These are phyloP conservation scores for Malassezia psittaci DNA, from an alignment of 1,284 basidiomycete species.

Conservation along the genomic window DNA sequence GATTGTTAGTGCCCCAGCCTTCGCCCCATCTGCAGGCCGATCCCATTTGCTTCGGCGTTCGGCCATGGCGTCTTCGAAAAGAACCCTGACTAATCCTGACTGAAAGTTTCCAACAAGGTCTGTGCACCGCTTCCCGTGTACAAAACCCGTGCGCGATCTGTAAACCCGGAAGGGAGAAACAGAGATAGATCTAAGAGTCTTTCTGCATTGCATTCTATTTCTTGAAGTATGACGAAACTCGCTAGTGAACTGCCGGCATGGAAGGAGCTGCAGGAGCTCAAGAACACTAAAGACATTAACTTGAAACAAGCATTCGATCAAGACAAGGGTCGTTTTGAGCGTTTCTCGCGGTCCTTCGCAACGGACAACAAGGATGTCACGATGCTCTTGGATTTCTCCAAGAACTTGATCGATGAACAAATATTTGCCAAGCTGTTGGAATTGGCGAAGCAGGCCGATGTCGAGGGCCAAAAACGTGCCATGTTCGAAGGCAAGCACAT, in stretches of 20 bases:
- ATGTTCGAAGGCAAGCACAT: constrained; percentile 96
- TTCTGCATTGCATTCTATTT: not conserved
- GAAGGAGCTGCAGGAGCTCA: constrained; percentile 78
- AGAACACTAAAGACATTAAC: constrained; percentile 67
- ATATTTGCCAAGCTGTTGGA: constrained; percentile 61
- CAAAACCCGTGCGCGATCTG: not conserved
- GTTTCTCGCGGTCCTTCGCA: constrained; percentile 68
- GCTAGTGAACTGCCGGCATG: constrained; percentile 52
- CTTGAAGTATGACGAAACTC: not conserved
- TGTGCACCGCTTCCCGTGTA: not conserved
- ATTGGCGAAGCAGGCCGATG: constrained; percentile 72
- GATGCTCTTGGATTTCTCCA: constrained; percentile 89
- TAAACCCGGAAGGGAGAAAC: no score
- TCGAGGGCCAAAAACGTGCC: constrained; percentile 75
- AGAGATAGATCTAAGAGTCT: no score
- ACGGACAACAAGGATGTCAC: constrained; percentile 59
- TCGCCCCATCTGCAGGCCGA: constrained; percentile 5
- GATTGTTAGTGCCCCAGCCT: not conserved
- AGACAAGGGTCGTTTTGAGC: constrained; percentile 75
- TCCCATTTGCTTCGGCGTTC: constrained; percentile 23
- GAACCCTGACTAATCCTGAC: not conserved
- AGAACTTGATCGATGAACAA: constrained; percentile 84
- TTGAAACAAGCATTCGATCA: constrained; percentile 82
- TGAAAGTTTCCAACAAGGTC: not conserved
- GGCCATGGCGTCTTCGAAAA: constrained; percentile 7